Base-by-base conservation (phyloP, 2,329 filamentous ascomycete genomes). In the Colletotrichum falcatum region DNA sequence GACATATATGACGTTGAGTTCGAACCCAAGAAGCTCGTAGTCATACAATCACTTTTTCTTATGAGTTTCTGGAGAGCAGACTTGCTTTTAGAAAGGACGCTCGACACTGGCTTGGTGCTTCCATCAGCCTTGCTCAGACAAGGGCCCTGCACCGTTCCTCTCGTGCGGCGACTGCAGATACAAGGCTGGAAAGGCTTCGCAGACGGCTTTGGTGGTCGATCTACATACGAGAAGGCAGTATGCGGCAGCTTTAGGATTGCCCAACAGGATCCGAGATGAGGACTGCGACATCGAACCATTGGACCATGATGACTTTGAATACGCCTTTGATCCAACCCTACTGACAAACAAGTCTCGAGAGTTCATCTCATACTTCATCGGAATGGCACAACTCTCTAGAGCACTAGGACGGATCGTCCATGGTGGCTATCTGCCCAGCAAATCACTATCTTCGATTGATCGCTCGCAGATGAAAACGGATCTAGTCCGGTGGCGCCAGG, bases 41-140 rank as follows among this genome's bases (percentile, higher is more conserved):
- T 86, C 9, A 80, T 87, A 0, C 85, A 87, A 73, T 81, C 84
- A 0, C 73, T 88, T 3, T 87, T 88, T 72, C 75, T 88, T 39
- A 81, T 88, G 79, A 87, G 86, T 73, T 88, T 87, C 72, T 88
- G 86, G 86, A 78, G 86, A 18, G 84, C 83, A 16, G 83, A 83
- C 0, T 83, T 86, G 0, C 78, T 79, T 0, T 80, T 84, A 60
- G 83, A 85, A 81, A 83, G 26, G 84, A 86, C 73, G 82, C 82
- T 28, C 74, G 84, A 23, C 85, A 85, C 71, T 86, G 85, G 85
- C 75, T 86, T 1, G 84, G 83, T 0, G 83, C 83, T 11, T 85
- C 85, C 0, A 87, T 87, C 35, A 83, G 82, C 20, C 76, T 87
- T 12, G 85, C 86, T 0, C 84, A 88, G 74, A 86, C 85, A 1